These are phyloP conservation scores for Chlamydomonas incerta DNA, from an alignment of 139 green algal species.

Conservation along the genomic window DNA sequence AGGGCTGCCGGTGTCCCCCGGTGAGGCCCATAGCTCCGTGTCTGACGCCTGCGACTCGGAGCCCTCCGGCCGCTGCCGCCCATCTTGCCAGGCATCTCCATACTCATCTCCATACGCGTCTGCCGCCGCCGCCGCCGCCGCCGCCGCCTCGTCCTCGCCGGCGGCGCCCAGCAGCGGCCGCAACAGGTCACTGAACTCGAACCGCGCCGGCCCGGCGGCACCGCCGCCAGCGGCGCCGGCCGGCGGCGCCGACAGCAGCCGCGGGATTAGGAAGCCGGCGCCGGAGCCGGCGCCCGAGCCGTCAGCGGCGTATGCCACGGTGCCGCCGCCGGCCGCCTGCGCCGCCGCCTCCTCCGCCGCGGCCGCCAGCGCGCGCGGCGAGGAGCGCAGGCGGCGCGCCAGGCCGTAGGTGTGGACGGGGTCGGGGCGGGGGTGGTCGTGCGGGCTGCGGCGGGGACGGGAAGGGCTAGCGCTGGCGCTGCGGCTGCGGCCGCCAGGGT, in stretches of 20 bases:
- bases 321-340: background rate
- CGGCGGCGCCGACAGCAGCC: background rate
- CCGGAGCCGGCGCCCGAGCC: background rate
- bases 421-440: background rate
- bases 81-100: too few species aligned
- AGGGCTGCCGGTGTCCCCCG: too few species aligned
- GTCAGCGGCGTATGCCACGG: background rate
- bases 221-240: too few species aligned
- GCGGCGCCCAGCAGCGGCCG: too few species aligned
- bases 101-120: too few species aligned
- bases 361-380: background rate
- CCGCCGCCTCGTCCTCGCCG: too few species aligned
- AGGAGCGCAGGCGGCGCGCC: slow-evolving; percentile 3
- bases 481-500: background rate
- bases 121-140: too few species aligned
- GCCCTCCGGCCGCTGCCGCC: too few species aligned
- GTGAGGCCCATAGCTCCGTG: too few species aligned
- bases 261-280: background rate
- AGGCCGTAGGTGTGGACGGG: background rate
- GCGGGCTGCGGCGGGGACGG: background rate
- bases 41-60: too few species aligned
- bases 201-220: background rate
- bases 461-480: background rate
- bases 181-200: slow-evolving; percentile 7
- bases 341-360: background rate